Base-by-base conservation (phyloP, 345 rosid genomes). In the Sisymbrium irio region DNA sequence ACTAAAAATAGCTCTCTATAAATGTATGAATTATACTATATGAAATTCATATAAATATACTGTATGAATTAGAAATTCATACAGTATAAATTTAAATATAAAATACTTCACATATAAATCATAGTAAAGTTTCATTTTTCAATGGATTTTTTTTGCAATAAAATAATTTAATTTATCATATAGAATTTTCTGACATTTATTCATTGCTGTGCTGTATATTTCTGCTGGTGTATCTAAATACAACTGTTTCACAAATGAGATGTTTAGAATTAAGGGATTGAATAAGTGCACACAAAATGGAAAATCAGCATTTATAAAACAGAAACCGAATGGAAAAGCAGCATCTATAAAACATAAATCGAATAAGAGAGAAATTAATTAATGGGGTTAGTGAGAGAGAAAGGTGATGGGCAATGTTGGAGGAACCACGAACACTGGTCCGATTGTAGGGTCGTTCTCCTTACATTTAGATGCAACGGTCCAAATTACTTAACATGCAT, bases 391-490 rank as follows among this genome's bases (percentile, higher is more conserved):
- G 45, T 59, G 77, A 74, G 30, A 69, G 70, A 62, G 57, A 69
- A 49, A 28, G 71, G 57, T 62, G 70, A 69, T 76, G 69, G 69
- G 69, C 59, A 53, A 76, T 76, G 79, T 76, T 69, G 68, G 75
- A 69, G 59, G 4, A 69, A 69, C 70, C 71, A 69, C 59, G 65
- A 76, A 69, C 79, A 69, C 25, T 76, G 70, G 70, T 76, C 42
- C 15, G 33, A 20, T 61, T 17, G 70, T 76, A 62, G 79, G 75
- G 79, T 76, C 79, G 58, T 68, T 62, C 73, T 67, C 69, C 22
- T 49, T 69, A 42, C 65, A 76, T 42, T 68, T 69, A 76, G 57
- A 61, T 62, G 75, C 79, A 76, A 76, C 65, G 42, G 7, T 69
- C 79, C 75, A 76, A 69, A 76, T 63, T 2, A 57, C 45, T 27